phyloP scores from a whole-genome alignment of 495 filamentous ascomycete genomes.

The Talaromyces thailandensis region DNA sequence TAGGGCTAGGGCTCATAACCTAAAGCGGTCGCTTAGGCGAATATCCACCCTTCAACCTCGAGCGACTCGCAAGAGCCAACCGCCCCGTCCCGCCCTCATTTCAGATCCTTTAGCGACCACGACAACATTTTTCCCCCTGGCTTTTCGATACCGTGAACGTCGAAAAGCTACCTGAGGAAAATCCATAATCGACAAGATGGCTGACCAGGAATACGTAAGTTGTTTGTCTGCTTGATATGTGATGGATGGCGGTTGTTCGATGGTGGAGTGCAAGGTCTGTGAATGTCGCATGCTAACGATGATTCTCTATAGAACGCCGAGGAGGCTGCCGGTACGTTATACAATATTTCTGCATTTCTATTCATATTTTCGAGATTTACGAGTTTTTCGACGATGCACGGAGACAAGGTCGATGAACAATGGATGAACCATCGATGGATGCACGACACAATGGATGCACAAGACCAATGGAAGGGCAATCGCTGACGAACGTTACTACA shows the following conservation, averaged over 20 bases:
- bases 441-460: conserved; percentile 11
- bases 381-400: neutral
- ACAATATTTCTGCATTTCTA: neutral
- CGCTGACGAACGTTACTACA: conserved; percentile 21
- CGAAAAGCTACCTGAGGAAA: conserved; percentile 43
- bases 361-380: neutral
- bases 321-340: conserved; percentile 77
- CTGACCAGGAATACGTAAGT: conserved; percentile 88
- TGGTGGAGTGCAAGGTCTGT: neutral
- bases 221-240: conserved; percentile 7
- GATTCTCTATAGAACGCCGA: conserved; percentile 63
- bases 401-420: conserved; percentile 8
- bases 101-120: conserved; percentile 31
- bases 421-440: too few relatives aligned
- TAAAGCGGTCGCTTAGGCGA: conserved; percentile 39
- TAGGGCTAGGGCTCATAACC: conserved; percentile 30
- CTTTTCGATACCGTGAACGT: conserved; percentile 39
- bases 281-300: conserved; percentile 28
- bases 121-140: conserved; percentile 39
- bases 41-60: conserved; percentile 33
- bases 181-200: conserved; percentile 65
- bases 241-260: neutral
- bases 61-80: conserved; percentile 19
- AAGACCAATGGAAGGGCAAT: conserved; percentile 33
- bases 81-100: conserved; percentile 4